Evolutionary conservation across 1,284 basidiomycete genomes (phyloP).

Genomic region (Earliella scabrosa): DNA sequence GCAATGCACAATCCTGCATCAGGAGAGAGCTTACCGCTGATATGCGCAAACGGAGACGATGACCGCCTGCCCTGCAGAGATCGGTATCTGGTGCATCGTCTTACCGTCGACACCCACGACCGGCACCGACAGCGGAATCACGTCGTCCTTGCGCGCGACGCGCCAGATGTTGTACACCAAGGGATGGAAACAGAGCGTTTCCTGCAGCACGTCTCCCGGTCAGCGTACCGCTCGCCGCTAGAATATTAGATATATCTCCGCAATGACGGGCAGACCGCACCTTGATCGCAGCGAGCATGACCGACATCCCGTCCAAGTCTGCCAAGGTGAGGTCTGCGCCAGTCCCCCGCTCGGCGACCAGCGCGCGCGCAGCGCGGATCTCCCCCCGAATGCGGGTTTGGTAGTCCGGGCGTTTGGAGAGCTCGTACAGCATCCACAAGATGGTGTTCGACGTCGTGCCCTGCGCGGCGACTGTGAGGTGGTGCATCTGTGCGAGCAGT

Average conservation of each 20-base stretch:
- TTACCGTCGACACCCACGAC: conserved; percentile 36
- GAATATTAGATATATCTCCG: no score
- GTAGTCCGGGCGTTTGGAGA: conserved; percentile 32
- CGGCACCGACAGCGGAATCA: conserved; percentile 44
- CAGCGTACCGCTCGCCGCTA: no score
- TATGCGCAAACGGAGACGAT: conserved; percentile 35
- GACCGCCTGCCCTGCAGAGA: conserved; percentile 42
- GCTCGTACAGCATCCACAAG: conserved; percentile 35
- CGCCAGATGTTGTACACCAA: conserved; percentile 36
- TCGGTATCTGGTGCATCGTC: conserved; percentile 35
- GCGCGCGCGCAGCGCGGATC: conserved; percentile 27
- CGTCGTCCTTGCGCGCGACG: conserved; percentile 35
- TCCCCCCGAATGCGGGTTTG: conserved; percentile 34
- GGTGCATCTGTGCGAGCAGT: conserved; percentile 57
- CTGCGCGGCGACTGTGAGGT: conserved; percentile 35
- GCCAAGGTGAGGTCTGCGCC: conserved; percentile 27
- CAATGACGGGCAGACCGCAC: no score
- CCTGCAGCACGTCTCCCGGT: no score
- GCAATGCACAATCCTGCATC: no score
- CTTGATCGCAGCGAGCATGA: conserved; percentile 12
- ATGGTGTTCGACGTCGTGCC: conserved; percentile 29
- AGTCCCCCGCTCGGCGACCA: conserved; percentile 26
- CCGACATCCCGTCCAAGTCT: conserved; percentile 37
- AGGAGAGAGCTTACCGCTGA: conserved; percentile 34
- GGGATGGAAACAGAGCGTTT: conserved; percentile 44